Evolutionary conservation across 1,284 basidiomycete genomes (phyloP).

Genomic region (Chalciporus piperatoides): DNA sequence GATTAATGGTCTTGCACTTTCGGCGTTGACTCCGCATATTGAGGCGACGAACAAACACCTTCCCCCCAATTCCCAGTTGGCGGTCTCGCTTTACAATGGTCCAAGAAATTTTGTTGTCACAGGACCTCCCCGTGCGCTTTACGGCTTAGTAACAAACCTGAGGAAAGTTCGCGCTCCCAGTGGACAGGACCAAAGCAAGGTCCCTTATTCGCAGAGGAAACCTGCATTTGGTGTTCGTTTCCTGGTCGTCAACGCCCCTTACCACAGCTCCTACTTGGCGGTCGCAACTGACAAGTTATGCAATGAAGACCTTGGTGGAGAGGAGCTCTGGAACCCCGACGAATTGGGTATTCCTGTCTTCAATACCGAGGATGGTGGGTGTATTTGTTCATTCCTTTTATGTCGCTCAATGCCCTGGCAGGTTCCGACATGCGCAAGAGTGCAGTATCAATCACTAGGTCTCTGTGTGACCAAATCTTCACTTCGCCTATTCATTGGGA

Average conservation of each 20-base stretch:
- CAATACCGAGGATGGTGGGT: slow-evolving; percentile 87
- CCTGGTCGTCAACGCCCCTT: slow-evolving; percentile 92
- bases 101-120: slow-evolving; percentile 91
- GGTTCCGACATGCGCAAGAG: slow-evolving; percentile 78
- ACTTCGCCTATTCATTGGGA: slow-evolving; percentile 91
- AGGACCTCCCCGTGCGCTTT: slow-evolving; percentile 88
- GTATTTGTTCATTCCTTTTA: slow-evolving; percentile 8
- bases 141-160: slow-evolving; percentile 88
- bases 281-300: slow-evolving; percentile 76
- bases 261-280: slow-evolving; percentile 87
- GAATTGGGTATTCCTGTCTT: slow-evolving; percentile 85
- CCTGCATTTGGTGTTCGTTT: slow-evolving; percentile 92
- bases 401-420: slow-evolving; percentile 33
- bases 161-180: slow-evolving; percentile 86
- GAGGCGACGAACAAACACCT: slow-evolving; percentile 87
- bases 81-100: slow-evolving; percentile 90
- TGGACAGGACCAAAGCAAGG: slow-evolving; percentile 91
- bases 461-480: slow-evolving; percentile 92
- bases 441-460: slow-evolving; percentile 68
- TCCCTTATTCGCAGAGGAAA: slow-evolving; percentile 92
- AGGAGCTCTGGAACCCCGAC: slow-evolving; percentile 77
- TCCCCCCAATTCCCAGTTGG: slow-evolving; percentile 72
- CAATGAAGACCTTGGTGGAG: slow-evolving; percentile 68
- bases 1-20: slow-evolving; percentile 78
- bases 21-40: slow-evolving; percentile 81